Percentiles rank a stretch among this genome's conserved stretches.
Evolutionary conservation across 1,284 basidiomycete genomes (phyloP).

Genomic region (Naganishia sp.): DNA sequence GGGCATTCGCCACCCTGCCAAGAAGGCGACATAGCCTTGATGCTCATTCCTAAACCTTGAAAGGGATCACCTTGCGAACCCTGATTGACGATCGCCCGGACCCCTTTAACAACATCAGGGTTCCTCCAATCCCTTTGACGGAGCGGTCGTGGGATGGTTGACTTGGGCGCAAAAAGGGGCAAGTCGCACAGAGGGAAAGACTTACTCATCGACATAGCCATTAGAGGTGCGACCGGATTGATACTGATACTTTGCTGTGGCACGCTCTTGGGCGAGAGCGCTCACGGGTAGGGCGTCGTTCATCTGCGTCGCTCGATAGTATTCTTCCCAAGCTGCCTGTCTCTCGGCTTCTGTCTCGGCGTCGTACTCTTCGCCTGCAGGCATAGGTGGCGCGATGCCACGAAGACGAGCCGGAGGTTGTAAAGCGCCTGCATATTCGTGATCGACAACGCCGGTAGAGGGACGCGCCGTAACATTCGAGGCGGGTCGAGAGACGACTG

Average conservation of each 20-base stretch:
- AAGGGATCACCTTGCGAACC: background rate
- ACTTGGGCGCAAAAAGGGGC: background rate
- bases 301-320: constrained; percentile 18
- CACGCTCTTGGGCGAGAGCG: background rate
- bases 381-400: constrained; percentile 25
- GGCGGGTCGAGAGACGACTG: background rate
- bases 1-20: no score
- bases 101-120: background rate
- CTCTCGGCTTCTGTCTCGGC: constrained; percentile 27
- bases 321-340: constrained; percentile 30
- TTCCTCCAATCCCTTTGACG: constrained; percentile 12
- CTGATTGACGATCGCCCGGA: background rate
- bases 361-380: constrained; percentile 30
- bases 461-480: no score
- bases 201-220: constrained; percentile 1
- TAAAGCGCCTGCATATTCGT: no score
- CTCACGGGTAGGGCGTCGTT: background rate
- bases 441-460: no score
- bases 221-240: background rate
- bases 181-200: background rate
- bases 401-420: no score
- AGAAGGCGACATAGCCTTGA: no score
- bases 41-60: background rate
- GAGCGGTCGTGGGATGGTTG: no score
- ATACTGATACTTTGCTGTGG: no score